Base-by-base conservation (phyloP, 345 rosid genomes). In the Citrus australasica region DNA sequence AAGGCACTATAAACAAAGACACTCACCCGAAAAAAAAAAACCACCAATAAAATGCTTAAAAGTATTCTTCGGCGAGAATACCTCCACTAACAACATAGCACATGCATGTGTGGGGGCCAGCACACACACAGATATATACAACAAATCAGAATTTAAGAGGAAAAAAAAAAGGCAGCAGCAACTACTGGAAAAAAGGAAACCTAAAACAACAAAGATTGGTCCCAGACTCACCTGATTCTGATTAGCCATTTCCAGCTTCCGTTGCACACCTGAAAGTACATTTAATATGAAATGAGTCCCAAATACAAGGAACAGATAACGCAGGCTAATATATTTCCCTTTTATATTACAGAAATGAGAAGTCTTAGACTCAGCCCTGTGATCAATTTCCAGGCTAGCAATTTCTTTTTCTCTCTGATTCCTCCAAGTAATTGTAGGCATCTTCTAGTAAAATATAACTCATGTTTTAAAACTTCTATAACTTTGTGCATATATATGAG, bases 201-300 rank as follows among this genome's bases (percentile, higher is more conserved):
- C 55, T 51, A 51, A 70, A 46, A 21, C 60, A 27, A 46, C 42
- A 4, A 5, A 46, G 37, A 65, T 76, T 13, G n/a, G 10, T n/a
- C 32, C 40, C 22, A 51, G 65, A 37, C 5, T 68, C 80, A 87
- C 92, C 92, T 88, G 86, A 78, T 81, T 87, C 92, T 88, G 87
- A 78, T 83, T 86, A 70, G 74, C 86, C 88, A 89, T 76, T 42
- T 90, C 89, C 83, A 84, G 69, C 87, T 91, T 91, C 27, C 84
- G 89, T 69, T 90, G 96, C 68, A 84, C 89, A 46, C 94, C 94
- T 89, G 86, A 70, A 71, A 75, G 40, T 42, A 78, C 11, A 73
- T 19, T 30, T 21, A 27, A 16, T n/a, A 33, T 33, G 67, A n/a
- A 13, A 67, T 81, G 58, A 79, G 74, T 37, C 75, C 38, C 28